These are phyloP conservation scores for Asterophora parasitica DNA, from an alignment of 768 basidiomycete species.

Conservation along the genomic window DNA sequence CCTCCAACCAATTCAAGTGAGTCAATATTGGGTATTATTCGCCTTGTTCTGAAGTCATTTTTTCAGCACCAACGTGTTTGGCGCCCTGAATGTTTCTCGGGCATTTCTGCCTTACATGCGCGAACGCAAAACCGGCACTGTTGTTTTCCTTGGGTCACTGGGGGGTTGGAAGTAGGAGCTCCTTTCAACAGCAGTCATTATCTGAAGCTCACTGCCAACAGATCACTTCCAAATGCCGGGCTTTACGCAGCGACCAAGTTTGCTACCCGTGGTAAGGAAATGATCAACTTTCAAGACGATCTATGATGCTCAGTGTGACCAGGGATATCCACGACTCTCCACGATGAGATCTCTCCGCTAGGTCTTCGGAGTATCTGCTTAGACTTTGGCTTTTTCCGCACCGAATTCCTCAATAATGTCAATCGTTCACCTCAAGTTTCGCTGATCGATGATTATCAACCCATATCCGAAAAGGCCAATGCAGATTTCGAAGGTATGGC, in stretches of 20 bases:
- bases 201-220: constrained; percentile 3
- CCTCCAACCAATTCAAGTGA: constrained; percentile 32
- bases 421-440: constrained; percentile 21
- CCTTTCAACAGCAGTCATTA: neutral
- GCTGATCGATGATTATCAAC: constrained; percentile 30
- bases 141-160: constrained; percentile 42
- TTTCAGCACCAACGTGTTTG: constrained; percentile 40
- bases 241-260: constrained; percentile 38
- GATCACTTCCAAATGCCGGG: constrained; percentile 25
- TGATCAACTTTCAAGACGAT: constrained; percentile 12
- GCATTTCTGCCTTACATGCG: constrained; percentile 48
- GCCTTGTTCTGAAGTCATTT: too few species aligned
- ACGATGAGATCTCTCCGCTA: constrained; percentile 29
- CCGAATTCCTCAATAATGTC: constrained; percentile 29
- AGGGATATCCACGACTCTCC: constrained; percentile 29
- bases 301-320: neutral
- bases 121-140: constrained; percentile 31
- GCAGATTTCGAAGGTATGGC: constrained; percentile 22
- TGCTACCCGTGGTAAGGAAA: constrained; percentile 27
- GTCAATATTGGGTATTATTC: constrained; percentile 1
- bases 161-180: constrained; percentile 31
- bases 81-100: constrained; percentile 37
- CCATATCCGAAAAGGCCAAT: constrained; percentile 20
- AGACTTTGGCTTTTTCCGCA: constrained; percentile 38
- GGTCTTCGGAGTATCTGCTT: constrained; percentile 33